phyloP scores from a whole-genome alignment of 768 basidiomycete species.

The Omphalotus guepiniiformis region DNA sequence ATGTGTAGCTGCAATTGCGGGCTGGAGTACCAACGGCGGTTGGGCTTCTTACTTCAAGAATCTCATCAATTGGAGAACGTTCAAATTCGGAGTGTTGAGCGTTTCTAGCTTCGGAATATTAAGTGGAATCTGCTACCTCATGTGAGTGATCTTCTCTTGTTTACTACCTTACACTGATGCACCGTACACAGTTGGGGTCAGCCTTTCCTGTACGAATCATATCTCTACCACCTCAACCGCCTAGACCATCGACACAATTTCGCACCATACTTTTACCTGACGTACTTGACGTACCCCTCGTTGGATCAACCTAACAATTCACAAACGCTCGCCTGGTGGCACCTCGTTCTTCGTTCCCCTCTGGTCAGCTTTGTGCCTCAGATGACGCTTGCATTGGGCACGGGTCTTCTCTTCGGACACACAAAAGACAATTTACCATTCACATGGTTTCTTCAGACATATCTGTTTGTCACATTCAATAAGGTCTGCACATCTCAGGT shows the following conservation, averaged over 20 bases:
- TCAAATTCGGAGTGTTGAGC: constrained; percentile 60
- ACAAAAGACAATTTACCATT: constrained; percentile 61
- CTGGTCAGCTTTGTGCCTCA: constrained; percentile 84
- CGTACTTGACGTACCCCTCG: constrained; percentile 78
- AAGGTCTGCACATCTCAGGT: constrained; percentile 98
- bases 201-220: constrained; percentile 88
- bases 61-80: background rate
- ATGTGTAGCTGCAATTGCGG: constrained; percentile 53
- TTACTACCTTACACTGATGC: constrained; percentile 5
- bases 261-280: constrained; percentile 94
- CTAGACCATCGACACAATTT: constrained; percentile 98
- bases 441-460: constrained; percentile 90
- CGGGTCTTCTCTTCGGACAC: constrained; percentile 70
- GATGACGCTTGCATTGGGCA: constrained; percentile 61
- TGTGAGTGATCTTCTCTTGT: constrained; percentile 48
- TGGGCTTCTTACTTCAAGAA: constrained; percentile 21
- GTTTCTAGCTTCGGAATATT: constrained; percentile 63
- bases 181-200: constrained; percentile 78
- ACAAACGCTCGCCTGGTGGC: constrained; percentile 39
- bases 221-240: constrained; percentile 86
- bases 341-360: constrained; percentile 57
- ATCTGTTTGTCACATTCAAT: constrained; percentile 91
- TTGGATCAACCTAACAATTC: no score
- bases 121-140: constrained; percentile 60
- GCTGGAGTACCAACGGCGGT: constrained; percentile 28